Base-by-base conservation (phyloP, 805 yeast genomes). In the Wickerhamomyces kurtzmanii region DNA sequence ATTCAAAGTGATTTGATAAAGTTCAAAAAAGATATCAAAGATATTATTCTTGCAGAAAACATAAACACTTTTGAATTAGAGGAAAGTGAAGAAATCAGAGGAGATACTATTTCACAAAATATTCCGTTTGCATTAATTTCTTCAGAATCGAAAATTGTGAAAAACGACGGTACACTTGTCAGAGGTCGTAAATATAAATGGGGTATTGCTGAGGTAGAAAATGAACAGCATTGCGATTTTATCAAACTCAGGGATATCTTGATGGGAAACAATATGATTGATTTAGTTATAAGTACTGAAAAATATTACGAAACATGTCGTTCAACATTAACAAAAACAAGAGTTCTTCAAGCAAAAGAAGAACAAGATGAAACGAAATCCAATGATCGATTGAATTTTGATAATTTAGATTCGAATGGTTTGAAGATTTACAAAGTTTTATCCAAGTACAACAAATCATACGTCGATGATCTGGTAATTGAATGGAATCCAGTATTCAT, bases 181-280 rank as follows among this genome's bases (percentile, higher is more conserved):
- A 64, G 80, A 37, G 94, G 91, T 12, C 67, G 95, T 44, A 65
- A 67, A 45, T 87, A 85, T 56, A 65, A 60, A 12, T 87, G 96
- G 96, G 96, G 96, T 1, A 52, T 70, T 14, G 82, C 83, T 10
- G 94, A 86, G 46, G 80, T 83, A 22, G 94, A 82, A 45, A 78
- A 84, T 49, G 68, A 67, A 12, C 51, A 58, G 7, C 86, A 80
- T 51, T 83, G 94, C 53, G 96, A 89, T 49, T 85, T 85, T 45
- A 37, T 53, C 17, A 62, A 62, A 34, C 62, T 87, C 37, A 70
- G 83, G 39, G 66, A 73, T 20, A 53, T 84, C 21, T 56, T 87
- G 27, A 61, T 87, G 53, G 65, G 76, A 15, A 65, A 75, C 13
- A 69, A 83, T 51, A 69, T 84, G 79, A 67, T 81, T 27, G 95